Conservation (phyloP, 73 alveolate species). For the Uronychia binucleata region DNA sequence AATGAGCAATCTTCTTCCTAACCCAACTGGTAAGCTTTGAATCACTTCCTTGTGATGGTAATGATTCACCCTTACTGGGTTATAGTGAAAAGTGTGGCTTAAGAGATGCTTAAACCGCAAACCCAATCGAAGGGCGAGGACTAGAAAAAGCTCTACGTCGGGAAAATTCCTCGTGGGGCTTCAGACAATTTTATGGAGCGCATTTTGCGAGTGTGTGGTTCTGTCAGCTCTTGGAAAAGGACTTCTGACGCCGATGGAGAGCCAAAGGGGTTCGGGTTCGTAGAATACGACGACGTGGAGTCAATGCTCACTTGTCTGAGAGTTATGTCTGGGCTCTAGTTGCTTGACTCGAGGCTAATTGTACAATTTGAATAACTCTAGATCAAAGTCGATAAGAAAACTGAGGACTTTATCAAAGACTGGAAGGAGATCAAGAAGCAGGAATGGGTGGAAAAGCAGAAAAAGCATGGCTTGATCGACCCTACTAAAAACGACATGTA, state of each 20-base stretch:
- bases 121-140: conserved; percentile 18
- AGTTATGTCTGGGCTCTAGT: conserved; percentile 66
- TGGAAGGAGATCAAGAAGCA: conserved; percentile 77
- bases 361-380: conserved; percentile 22
- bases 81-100: not conserved
- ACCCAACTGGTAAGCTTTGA: not conserved
- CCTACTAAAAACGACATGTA: conserved; percentile 1
- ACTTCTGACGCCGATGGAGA: conserved; percentile 79
- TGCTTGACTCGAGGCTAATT: conserved; percentile 62
- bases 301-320: conserved; percentile 68
- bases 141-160: conserved; percentile 68
- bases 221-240: conserved; percentile 75
- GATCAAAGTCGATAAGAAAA: conserved; percentile 36
- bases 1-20: not conserved
- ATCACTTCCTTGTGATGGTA: not conserved
- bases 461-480: no score
- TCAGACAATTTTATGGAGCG: conserved; percentile 80
- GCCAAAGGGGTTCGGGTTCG: conserved; percentile 79
- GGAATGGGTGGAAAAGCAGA: conserved; percentile 71
- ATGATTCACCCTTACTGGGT: not conserved
- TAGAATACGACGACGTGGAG: conserved; percentile 81
- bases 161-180: conserved; percentile 76
- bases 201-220: conserved; percentile 74
- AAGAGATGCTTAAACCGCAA: conserved; percentile 7
- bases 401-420: conserved; percentile 64